Base-by-base conservation (phyloP, 2,329 filamentous ascomycete species). In the Colletotrichum spinosum region DNA sequence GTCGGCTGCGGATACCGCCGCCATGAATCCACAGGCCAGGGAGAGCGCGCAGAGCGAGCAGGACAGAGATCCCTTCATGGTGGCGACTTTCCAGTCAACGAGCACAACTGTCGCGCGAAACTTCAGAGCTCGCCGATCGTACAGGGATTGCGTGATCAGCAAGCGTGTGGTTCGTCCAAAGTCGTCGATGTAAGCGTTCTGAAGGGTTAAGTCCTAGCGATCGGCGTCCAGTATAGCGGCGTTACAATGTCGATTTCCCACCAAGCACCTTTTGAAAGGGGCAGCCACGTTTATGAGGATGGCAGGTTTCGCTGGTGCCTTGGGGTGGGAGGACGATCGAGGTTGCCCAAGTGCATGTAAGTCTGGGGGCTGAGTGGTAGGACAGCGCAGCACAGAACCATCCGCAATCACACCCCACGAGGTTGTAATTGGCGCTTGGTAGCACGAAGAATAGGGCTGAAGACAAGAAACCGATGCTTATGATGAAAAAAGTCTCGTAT, bases 1-100 rank as follows among this genome's bases (percentile, higher is more conserved):
- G 1, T 76, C 74, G 38, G 68, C 67, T n/a, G 73, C 74, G 34
- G 25, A 38, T 13, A 51, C 52, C 6, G 33, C 46, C 4, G 38
- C 45, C 7, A 52, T 9, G 10, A 58, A 35, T 15, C 12, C 50
- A 7, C 63, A 13, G 13, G 49, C 44, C 10, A 67, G 17, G n/a
- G 41, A 39, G 13, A 63, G 42, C 8, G 51, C 54, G 34, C 63
- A 68, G 12, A 66, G 8, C 3, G 63, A 52, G 42, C 63, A 59
- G 25, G 50, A 58, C 38, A 38, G 15, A 6, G 49, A 39, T 1
- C 17, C 35, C 25, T 53, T 57, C 54, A 63, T 62, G 11, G 12
- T 48, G 44, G 54, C 45, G 53, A 50, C n/a, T n/a, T 6, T 34
- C 25, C 49, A 45, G 10, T 13, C 35, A 44, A 41, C 45, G 35